phyloP scores from a whole-genome alignment of 495 filamentous ascomycete species.

The Chlorociboria aeruginascens region DNA sequence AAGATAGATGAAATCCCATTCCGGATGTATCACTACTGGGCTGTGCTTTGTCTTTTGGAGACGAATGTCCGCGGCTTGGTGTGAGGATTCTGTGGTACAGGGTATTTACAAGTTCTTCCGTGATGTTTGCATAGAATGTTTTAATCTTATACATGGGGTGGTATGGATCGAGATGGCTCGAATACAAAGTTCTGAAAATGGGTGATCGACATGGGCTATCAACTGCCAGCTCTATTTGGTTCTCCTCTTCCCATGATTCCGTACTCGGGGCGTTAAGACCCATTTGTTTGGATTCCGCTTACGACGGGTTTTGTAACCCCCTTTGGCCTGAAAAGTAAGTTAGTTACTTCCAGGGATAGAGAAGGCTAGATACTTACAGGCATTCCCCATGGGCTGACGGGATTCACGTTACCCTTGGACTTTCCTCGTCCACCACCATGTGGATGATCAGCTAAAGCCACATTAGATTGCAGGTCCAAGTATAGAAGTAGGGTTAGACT shows the following conservation, averaged over 20 bases:
- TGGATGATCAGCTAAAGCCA: slow-evolving; percentile 56
- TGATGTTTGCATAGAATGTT: too few species aligned
- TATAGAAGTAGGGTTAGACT: slow-evolving; percentile 17
- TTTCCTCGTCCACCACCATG: slow-evolving; percentile 98
- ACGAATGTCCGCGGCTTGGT: too few species aligned
- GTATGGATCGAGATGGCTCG: too few species aligned
- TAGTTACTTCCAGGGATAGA: slow-evolving; percentile 3
- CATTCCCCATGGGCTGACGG: slow-evolving; percentile 90
- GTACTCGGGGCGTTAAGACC: slow-evolving; percentile 59
- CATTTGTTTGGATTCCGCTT: slow-evolving; percentile 65
- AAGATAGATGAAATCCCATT: too few species aligned
- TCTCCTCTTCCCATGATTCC: slow-evolving; percentile 66
- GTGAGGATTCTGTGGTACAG: too few species aligned
- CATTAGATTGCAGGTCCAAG: slow-evolving; percentile 20
- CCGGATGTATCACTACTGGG: too few species aligned
- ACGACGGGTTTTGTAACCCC: slow-evolving; percentile 88
- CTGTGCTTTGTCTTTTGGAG: too few species aligned
- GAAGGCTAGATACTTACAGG: slow-evolving; percentile 51
- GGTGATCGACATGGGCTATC: too few species aligned
- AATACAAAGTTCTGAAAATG: too few species aligned
- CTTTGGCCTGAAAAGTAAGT: slow-evolving; percentile 52
- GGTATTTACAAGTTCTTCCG: too few species aligned
- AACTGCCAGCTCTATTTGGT: slow-evolving; percentile 24
- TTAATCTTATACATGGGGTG: too few species aligned
- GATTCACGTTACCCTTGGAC: slow-evolving; percentile 92